phyloP scores from a whole-genome alignment of 2,329 filamentous ascomycete genomes.

The Sarocladium brachiariae region DNA sequence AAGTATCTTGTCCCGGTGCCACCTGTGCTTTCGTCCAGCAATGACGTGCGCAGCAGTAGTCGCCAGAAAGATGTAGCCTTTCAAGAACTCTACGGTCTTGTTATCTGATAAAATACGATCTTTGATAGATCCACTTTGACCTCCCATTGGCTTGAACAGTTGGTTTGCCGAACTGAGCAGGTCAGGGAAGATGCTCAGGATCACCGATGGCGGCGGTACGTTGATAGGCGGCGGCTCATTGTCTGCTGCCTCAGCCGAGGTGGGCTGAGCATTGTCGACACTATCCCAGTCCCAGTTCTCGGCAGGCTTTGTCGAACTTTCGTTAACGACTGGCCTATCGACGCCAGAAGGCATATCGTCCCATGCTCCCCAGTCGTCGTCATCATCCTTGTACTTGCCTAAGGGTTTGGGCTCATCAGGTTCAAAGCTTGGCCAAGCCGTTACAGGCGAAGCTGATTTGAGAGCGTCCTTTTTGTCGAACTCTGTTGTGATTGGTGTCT shows the following conservation, averaged over 20 bases:
- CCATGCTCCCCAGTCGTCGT: conserved; percentile 46
- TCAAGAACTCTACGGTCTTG: conserved; percentile 55
- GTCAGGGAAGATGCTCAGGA: conserved; percentile 69
- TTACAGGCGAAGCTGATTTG: conserved; percentile 33
- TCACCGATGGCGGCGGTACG: conserved; percentile 77
- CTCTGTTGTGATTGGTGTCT: conserved; percentile 31
- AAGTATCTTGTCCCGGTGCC: conserved; percentile 83
- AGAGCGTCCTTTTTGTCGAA: conserved; percentile 26
- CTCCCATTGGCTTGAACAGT: conserved; percentile 59
- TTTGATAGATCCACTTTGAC: conserved; percentile 50
- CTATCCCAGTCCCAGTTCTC: conserved; percentile 46
- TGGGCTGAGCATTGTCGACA: conserved; percentile 24
- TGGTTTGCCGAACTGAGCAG: conserved; percentile 61
- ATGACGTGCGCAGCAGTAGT: conserved; percentile 72
- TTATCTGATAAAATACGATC: conserved; percentile 58
- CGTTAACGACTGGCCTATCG: conserved; percentile 15
- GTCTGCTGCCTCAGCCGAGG: conserved; percentile 18
- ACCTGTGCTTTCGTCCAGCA: conserved; percentile 76
- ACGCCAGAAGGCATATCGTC: conserved; percentile 32
- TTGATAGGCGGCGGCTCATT: conserved; percentile 64
- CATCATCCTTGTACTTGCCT: conserved; percentile 22
- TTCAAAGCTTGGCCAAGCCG: conserved; percentile 36
- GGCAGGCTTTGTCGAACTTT: conserved; percentile 14
- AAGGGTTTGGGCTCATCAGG: not conserved
- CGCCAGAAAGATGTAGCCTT: conserved; percentile 55